Evolutionary conservation across 2,329 filamentous ascomycete species (phyloP), one percentile per base, ranked within the genome.

Genomic region (Cladophialophora psammophila): DNA sequence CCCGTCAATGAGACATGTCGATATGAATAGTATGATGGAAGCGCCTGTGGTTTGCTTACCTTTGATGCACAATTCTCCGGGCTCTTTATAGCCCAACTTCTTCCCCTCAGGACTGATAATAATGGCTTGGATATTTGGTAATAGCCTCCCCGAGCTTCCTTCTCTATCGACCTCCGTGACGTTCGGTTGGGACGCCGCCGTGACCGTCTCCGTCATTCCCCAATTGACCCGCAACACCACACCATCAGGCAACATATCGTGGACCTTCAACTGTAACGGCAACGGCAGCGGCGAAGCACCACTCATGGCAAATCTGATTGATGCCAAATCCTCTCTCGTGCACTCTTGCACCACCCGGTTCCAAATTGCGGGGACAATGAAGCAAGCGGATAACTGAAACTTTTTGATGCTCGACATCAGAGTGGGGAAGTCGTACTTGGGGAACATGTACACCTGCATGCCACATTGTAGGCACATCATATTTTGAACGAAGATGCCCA

Each of bases 161-260:
- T 80, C 79, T 10, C 75, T 73, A 54, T 83, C 82, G 5, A 75
- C 71, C 58, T 82, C 76, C 1, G 75, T 76, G 48, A 78, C 80
- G 10, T 75, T 54, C 10, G 61, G 62, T 38, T 70, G 65, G 7
- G 70, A 65, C 12, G 71, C 69, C 38, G 65, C 68, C 1, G 84
- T 84, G 31, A 63, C 63, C 70, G 74, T 79, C 74, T 87, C 85
- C 0, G 85, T 86, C 82, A 86, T 85, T 0, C 85, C 85, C 80
- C 82, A 87, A 42, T 70, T 70, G 13, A 64, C 59, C 38, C 66
- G 42, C 20, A 70, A 55, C 32, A 60, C 58, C 12, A 67, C 65
- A 1, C 68, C 68, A 4, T 62, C 35, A 7, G 65, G 62, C 15
- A 70, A 34, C 65, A 65, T 67, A 8, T 70, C 59, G 13, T 67